phyloP scores from a whole-genome alignment of 78 protist genomes.

The Dictyostelium discoideum region dicty_2.7 NC_007091.3:4157001-4157500 shows the following conservation, averaged over 20 bases:
- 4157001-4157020: background rate
- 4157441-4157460: conserved; percentile 29
- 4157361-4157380: background rate
- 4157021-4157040: background rate
- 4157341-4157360: conserved; percentile 5
- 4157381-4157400: background rate
- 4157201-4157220: too few relatives aligned
- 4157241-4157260: too few relatives aligned
- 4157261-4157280: background rate
- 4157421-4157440: conserved; percentile 8
- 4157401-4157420: conserved; percentile 32
- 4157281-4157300: background rate
- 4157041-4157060: background rate
- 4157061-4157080: background rate
- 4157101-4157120: background rate
- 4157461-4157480: conserved; percentile 47
- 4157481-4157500: conserved; percentile 89
- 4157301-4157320: background rate
- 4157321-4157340: background rate
- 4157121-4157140: background rate
- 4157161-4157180: background rate
- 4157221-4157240: too few relatives aligned
- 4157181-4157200: too few relatives aligned
- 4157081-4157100: background rate
- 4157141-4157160: background rate